These are phyloP conservation scores for Pythium dissimile DNA, from an alignment of 352 stramenopile genomes.

Conservation along the genomic window DNA sequence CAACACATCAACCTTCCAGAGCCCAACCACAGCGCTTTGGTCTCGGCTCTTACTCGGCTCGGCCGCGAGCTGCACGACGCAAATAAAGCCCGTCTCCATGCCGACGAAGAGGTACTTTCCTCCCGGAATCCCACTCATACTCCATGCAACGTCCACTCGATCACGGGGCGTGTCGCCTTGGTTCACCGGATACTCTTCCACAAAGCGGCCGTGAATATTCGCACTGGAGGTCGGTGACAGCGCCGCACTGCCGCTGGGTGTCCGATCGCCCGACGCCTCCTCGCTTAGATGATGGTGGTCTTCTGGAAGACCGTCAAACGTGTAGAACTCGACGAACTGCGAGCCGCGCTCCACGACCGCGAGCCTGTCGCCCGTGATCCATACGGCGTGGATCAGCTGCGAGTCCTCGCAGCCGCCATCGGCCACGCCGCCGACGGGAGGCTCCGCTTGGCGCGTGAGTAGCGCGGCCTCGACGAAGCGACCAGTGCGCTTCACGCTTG, in stretches of 20 bases:
- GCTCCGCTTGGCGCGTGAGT: neutral
- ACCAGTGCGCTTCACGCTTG: slow-evolving; percentile 28
- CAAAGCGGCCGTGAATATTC: slow-evolving; percentile 28
- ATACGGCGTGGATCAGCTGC: slow-evolving; percentile 48
- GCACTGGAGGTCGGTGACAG: slow-evolving; percentile 22
- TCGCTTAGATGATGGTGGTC: slow-evolving; percentile 5
- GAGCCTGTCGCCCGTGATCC: slow-evolving; percentile 50
- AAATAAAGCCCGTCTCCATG: slow-evolving; percentile 70
- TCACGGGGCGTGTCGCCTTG: slow-evolving; percentile 43
- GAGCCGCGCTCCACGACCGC: slow-evolving; percentile 60
- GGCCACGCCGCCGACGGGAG: slow-evolving; percentile 8
- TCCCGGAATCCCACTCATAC: slow-evolving; percentile 43
- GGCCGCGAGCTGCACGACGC: slow-evolving; percentile 50
- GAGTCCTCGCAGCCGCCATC: slow-evolving; percentile 22
- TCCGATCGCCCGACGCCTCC: neutral
- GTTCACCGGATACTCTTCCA: slow-evolving; percentile 61
- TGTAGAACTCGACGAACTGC: slow-evolving; percentile 66
- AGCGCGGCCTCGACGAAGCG: slow-evolving; percentile 18
- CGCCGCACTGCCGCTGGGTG: neutral
- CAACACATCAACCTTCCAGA: slow-evolving; percentile 82
- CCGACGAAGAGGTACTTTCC: slow-evolving; percentile 67
- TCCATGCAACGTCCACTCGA: slow-evolving; percentile 41
- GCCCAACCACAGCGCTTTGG: slow-evolving; percentile 25
- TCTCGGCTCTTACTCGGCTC: slow-evolving; percentile 6
- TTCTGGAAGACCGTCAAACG: slow-evolving; percentile 47